Evolutionary conservation across 2,329 filamentous ascomycete genomes (phyloP), one percentile per base, ranked within the genome.

Genomic region (Colletotrichum tofieldiae): DNA sequence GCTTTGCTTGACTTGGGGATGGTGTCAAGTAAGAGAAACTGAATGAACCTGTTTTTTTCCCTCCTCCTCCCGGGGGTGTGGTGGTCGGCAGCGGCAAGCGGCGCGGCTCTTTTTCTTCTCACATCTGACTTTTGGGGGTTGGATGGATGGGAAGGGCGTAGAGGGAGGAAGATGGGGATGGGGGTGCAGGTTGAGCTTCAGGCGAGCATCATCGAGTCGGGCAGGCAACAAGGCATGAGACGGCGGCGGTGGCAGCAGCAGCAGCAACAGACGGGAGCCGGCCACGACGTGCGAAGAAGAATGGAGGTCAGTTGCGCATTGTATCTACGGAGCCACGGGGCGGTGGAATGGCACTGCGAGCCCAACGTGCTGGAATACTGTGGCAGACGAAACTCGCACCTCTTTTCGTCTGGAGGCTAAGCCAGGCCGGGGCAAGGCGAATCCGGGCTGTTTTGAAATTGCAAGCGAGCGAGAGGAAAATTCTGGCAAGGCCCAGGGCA

Each of bases 221-320:
- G 54, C 49, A 55, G 56, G 35, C 47, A 62, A 32, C 65, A 52
- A 58, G 69, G 45, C 45, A 51, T 51, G 45, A 35, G 45, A 49
- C 32, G 43, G 35, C 12, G 45, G 18, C 26, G 43, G 43, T 14
- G 45, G 23, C 41, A 58, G 43, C 64, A 41, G 43, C 64, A 41
- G 43, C 35, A 29, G 14, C 23, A 18, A 29, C 2, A 29, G 23
- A 20, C n/a, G 26, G 29, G 11, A 16, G 47, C 16, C n/a, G 51
- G 37, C 45, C 49, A 54, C 69, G 69, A 72, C 69, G 69, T 72
- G 69, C 69, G 69, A 72, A 72, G 69, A 72, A 59, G 59, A 59
- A 69, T 60, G 65, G 69, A 69, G 69, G 59, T 41, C 29, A 39
- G 43, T 29, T 41, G 59, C 20, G 58, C 5, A 39, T 62, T 69